phyloP scores from a whole-genome alignment of 2,329 filamentous ascomycete genomes.

The Ceratocystis diversiconidia region DNA sequence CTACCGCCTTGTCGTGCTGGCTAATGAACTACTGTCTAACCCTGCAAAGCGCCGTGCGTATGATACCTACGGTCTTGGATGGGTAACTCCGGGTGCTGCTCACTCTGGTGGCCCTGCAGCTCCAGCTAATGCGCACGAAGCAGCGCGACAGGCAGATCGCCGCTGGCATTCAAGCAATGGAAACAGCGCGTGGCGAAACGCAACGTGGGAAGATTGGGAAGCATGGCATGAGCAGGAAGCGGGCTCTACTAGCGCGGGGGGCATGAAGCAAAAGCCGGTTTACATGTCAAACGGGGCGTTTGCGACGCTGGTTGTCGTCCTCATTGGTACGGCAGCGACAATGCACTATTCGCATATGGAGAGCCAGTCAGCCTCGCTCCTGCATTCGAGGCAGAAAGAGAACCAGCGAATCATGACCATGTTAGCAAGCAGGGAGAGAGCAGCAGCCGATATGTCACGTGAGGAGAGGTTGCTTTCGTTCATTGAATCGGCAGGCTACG shows the following conservation, averaged over 20 bases:
- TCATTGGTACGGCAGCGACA: conserved; percentile 50
- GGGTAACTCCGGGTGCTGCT: conserved; percentile 33
- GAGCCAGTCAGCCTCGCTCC: conserved; percentile 43
- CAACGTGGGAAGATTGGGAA: conserved; percentile 98
- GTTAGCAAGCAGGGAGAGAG: conserved; percentile 37
- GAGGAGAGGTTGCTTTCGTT: conserved; percentile 20
- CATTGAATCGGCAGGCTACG: conserved; percentile 39
- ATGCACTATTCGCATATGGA: conserved; percentile 59
- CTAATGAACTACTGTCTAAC: conserved; percentile 77
- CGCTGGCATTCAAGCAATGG: conserved; percentile 33
- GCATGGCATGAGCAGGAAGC: conserved; percentile 44
- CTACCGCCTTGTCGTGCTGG: conserved; percentile 76
- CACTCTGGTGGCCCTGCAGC: conserved; percentile 36
- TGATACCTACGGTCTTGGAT: conserved; percentile 69
- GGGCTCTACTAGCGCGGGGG: conserved; percentile 13
- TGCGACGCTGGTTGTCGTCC: conserved; percentile 53
- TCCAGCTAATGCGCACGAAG: conserved; percentile 32
- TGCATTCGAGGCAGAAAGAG: conserved; percentile 53
- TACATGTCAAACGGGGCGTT: conserved; percentile 73
- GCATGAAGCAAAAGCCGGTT: conserved; percentile 36
- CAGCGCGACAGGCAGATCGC: conserved; percentile 29
- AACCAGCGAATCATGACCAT: conserved; percentile 43
- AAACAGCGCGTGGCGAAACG: conserved; percentile 49
- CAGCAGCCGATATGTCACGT: conserved; percentile 14
- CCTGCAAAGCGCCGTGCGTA: conserved; percentile 66